Percentiles rank a stretch among this genome's conserved stretches.
phyloP scores from a whole-genome alignment of 805 yeast genomes.

The Sugiyamaella americana region DNA sequence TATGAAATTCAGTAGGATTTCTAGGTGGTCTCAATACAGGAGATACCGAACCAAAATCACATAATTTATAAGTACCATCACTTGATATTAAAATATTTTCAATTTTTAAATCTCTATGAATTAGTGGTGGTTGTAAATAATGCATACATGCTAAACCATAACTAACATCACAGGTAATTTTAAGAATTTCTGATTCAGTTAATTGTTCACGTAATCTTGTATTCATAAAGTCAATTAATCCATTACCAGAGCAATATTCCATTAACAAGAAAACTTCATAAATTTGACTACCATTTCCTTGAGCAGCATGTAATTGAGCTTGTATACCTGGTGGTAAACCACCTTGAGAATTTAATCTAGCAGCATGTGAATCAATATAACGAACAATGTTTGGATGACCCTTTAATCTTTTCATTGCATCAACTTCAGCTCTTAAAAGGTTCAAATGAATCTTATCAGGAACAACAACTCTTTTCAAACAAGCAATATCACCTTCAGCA shows the following conservation, averaged over 20 bases:
- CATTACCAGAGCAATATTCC: constrained; percentile 89
- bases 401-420: constrained; percentile 85
- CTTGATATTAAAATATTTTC: constrained; percentile 75
- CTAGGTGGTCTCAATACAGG: constrained; percentile 68
- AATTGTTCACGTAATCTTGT: constrained; percentile 72
- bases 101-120: constrained; percentile 90
- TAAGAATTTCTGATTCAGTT: constrained; percentile 66
- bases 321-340: neutral
- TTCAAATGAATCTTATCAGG: constrained; percentile 83
- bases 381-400: constrained; percentile 79
- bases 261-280: constrained; percentile 87
- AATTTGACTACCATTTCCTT: constrained; percentile 32
- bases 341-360: constrained; percentile 41
- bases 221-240: constrained; percentile 84
- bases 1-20: constrained; percentile 63
- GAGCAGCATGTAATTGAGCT: constrained; percentile 14
- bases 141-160: constrained; percentile 85
- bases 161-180: constrained; percentile 76
- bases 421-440: constrained; percentile 87
- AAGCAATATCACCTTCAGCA: constrained; percentile 53
- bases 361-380: constrained; percentile 93
- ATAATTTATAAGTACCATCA: constrained; percentile 71
- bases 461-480: constrained; percentile 91
- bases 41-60: constrained; percentile 91
- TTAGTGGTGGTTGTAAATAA: constrained; percentile 52